A percentile compares a stretch with the other conserved stretches of the same genome.
Conservation (phyloP, 805 yeast genomes). For the Candida maesae region DNA sequence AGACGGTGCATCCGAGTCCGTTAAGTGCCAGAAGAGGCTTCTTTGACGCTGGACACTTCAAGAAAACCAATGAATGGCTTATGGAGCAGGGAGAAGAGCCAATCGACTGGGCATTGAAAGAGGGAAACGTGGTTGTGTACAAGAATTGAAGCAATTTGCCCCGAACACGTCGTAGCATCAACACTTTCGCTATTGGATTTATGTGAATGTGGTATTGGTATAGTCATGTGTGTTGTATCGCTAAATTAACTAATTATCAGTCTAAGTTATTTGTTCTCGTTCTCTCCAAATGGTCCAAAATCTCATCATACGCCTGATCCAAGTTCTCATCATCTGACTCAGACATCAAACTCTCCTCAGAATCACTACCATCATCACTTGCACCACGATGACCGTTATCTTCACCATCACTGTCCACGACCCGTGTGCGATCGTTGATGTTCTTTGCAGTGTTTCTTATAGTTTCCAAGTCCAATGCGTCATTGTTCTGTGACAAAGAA, state of each 20-base stretch:
- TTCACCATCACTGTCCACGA: constrained; percentile 6
- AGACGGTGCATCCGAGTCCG: constrained; percentile 93
- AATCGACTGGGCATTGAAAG: constrained; percentile 64
- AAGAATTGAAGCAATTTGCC: neutral
- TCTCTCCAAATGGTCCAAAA: constrained; percentile 36
- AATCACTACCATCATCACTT: constrained; percentile 3
- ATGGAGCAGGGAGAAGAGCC: constrained; percentile 34
- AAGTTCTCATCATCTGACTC: constrained; percentile 8
- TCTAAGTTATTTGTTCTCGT: constrained; percentile 28
- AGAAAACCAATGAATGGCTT: constrained; percentile 76
- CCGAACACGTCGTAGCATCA: too few relatives aligned
- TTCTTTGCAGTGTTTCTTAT: constrained; percentile 17
- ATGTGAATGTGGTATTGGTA: too few relatives aligned
- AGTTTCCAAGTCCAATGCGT: constrained; percentile 19
- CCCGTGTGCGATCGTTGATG: constrained; percentile 6
- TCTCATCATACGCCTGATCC: constrained; percentile 37
- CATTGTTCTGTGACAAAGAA: neutral
- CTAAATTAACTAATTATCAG: too few relatives aligned
- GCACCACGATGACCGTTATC: too few relatives aligned
- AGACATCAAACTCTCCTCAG: constrained; percentile 9
- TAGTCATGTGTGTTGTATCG: too few relatives aligned
- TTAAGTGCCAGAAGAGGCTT: constrained; percentile 86
- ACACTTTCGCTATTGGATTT: too few relatives aligned
- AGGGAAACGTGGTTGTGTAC: constrained; percentile 18
- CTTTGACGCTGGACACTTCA: constrained; percentile 73